A percentile compares a stretch with the other conserved stretches of the same genome.
Conservation (phyloP, 176 grass and related monocot genomes). For the Luzula sylvatica region DNA sequence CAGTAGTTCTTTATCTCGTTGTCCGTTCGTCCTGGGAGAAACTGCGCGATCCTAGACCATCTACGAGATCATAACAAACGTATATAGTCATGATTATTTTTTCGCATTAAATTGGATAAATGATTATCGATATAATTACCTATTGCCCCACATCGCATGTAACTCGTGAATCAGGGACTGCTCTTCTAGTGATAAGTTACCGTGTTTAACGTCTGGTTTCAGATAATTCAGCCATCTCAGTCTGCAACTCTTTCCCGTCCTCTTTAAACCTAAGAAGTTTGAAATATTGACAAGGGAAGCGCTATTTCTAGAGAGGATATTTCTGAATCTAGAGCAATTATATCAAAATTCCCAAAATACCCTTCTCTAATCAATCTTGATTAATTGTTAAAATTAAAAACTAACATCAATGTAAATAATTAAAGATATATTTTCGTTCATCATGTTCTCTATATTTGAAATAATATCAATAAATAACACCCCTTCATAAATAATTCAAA, state of each 20-base stretch:
- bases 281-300: background rate
- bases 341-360: too few relatives aligned
- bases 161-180: slow-evolving; percentile 44
- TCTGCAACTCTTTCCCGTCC: slow-evolving; percentile 58
- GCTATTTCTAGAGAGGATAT: too few relatives aligned
- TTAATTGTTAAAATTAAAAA: too few relatives aligned
- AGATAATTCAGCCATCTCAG: slow-evolving; percentile 70
- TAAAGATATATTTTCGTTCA: background rate
- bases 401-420: too few relatives aligned
- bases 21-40: slow-evolving; percentile 65
- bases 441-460: too few relatives aligned
- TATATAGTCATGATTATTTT: background rate
- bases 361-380: too few relatives aligned
- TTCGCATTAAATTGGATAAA: background rate
- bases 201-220: slow-evolving; percentile 33
- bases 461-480: too few relatives aligned
- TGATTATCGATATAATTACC: background rate
- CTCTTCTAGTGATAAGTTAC: slow-evolving; percentile 45
- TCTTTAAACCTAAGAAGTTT: slow-evolving; percentile 27
- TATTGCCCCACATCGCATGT: slow-evolving; percentile 37
- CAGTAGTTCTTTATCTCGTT: slow-evolving; percentile 95
- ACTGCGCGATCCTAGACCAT: slow-evolving; percentile 72
- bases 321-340: too few relatives aligned
- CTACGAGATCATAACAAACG: background rate
- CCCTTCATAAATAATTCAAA: too few relatives aligned